Percentiles rank a stretch among this genome's conserved stretches.
Conservation (phyloP, 2,329 filamentous ascomycete species). For the Fusarium multiceps region DNA sequence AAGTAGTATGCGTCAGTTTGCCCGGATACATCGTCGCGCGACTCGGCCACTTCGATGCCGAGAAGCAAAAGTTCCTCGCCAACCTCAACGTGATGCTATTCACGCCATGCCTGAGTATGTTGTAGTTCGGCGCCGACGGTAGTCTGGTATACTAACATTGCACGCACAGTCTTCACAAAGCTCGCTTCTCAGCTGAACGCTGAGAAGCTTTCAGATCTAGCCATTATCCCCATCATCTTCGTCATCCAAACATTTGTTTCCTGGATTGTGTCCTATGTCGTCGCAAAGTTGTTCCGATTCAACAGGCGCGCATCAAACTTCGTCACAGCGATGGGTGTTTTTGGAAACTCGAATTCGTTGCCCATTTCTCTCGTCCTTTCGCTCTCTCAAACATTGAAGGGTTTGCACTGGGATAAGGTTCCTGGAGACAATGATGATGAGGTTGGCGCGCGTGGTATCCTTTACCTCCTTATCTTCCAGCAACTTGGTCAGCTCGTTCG, state of each 20-base stretch:
- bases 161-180: constrained; percentile 85
- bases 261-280: constrained; percentile 76
- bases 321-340: constrained; percentile 95
- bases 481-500: constrained; percentile 94
- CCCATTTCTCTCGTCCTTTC: constrained; percentile 97
- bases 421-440: constrained; percentile 95
- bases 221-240: constrained; percentile 96
- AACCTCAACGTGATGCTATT: constrained; percentile 97
- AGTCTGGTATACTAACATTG: constrained; percentile 35
- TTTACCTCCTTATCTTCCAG: constrained; percentile 97
- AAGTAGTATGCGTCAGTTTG: constrained; percentile 93
- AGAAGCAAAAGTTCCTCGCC: constrained; percentile 95
- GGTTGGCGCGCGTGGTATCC: constrained; percentile 90
- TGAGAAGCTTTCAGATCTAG: constrained; percentile 88
- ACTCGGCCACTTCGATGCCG: constrained; percentile 92
- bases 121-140: background rate
- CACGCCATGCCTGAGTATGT: constrained; percentile 90
- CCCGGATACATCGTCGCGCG: constrained; percentile 93
- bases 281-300: constrained; percentile 83
- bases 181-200: constrained; percentile 93
- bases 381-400: constrained; percentile 89
- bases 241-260: constrained; percentile 87
- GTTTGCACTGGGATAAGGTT: constrained; percentile 92
- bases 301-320: constrained; percentile 91
- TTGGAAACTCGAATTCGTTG: constrained; percentile 97